A percentile compares a stretch with the other conserved stretches of the same genome.
phyloP scores from a whole-genome alignment of 106 monocot species.

The Hemerocallis citrina region DNA sequence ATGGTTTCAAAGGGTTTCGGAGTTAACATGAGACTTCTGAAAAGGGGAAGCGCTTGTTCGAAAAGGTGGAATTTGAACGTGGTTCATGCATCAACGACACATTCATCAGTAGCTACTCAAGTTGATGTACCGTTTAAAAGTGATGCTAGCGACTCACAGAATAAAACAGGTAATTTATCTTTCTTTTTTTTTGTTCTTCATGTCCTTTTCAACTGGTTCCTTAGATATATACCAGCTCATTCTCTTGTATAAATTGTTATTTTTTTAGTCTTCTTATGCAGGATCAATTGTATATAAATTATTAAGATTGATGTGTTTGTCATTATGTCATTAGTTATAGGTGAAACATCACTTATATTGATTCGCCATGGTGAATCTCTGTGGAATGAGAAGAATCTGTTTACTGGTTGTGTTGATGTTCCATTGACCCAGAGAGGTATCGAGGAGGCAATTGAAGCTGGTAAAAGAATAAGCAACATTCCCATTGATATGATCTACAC shows the following conservation, averaged over 20 bases:
- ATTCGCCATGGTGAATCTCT: slow-evolving; percentile 94
- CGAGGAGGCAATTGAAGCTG: slow-evolving; percentile 94
- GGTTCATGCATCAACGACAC: slow-evolving; percentile 30
- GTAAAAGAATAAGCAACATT: slow-evolving; percentile 90
- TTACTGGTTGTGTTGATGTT: slow-evolving; percentile 99
- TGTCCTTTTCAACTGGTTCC: neutral
- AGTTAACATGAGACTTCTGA: slow-evolving; percentile 10
- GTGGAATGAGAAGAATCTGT: slow-evolving; percentile 99
- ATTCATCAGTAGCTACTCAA: slow-evolving; percentile 39
- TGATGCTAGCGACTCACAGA: slow-evolving; percentile 19
- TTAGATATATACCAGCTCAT: no score
- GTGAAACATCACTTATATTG: slow-evolving; percentile 88
- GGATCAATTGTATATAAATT: no score
- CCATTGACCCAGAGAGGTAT: slow-evolving; percentile 87
- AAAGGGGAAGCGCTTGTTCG: slow-evolving; percentile 10
- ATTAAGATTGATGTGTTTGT: no score
- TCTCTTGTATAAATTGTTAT: no score
- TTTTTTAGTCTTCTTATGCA: no score
- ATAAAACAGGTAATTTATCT: slow-evolving; percentile 56
- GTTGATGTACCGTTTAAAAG: slow-evolving; percentile 20
- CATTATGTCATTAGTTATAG: slow-evolving; percentile 21
- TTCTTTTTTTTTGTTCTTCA: neutral
- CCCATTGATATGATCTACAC: slow-evolving; percentile 89
- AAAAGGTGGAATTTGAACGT: slow-evolving; percentile 24
- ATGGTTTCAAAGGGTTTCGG: slow-evolving; percentile 22